Evolutionary conservation across 2,329 filamentous ascomycete species (phyloP).

Genomic region (Diaporthe citri): DNA sequence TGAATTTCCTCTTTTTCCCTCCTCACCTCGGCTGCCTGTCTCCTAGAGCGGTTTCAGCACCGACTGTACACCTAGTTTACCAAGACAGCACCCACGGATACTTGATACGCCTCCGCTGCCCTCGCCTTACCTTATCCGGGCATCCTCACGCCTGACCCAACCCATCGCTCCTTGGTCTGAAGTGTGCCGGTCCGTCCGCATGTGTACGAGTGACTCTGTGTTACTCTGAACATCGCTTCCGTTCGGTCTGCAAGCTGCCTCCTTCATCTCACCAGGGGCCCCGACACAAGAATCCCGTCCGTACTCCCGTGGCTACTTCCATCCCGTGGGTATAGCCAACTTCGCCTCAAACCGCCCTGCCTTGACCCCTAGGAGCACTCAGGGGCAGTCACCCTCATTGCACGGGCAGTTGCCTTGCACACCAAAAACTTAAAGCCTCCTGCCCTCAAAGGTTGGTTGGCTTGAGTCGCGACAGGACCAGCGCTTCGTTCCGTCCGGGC

Average conservation of each 20-base stretch:
- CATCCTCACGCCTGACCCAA: constrained; percentile 4
- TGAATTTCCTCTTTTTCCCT: constrained; percentile 37
- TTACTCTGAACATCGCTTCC: constrained; percentile 24
- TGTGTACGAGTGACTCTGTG: constrained; percentile 32
- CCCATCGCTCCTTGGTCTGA: constrained; percentile 32
- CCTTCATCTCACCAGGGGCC: not conserved
- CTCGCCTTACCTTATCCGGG: constrained; percentile 15
- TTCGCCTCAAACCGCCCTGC: constrained; percentile 24
- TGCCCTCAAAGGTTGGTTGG: constrained; percentile 22
- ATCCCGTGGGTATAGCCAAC: constrained; percentile 27
- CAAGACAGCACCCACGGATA: constrained; percentile 26
- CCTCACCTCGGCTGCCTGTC: constrained; percentile 30
- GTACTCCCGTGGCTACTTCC: constrained; percentile 27
- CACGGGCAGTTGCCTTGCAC: constrained; percentile 16
- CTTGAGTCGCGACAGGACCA: constrained; percentile 31
- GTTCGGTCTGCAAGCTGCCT: constrained; percentile 26
- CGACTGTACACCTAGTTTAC: constrained; percentile 29
- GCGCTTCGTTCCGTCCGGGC: constrained; percentile 30
- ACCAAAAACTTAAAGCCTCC: constrained; percentile 28
- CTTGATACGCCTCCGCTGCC: constrained; percentile 31
- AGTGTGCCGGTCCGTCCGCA: constrained; percentile 23
- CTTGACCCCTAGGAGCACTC: constrained; percentile 27
- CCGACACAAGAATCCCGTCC: constrained; percentile 28
- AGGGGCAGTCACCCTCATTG: constrained; percentile 3
- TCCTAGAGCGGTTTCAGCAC: constrained; percentile 36